Evolutionary conservation across 371 early-diverging fungal species (phyloP).

Genomic region (Syncephalastrum sp.): DNA sequence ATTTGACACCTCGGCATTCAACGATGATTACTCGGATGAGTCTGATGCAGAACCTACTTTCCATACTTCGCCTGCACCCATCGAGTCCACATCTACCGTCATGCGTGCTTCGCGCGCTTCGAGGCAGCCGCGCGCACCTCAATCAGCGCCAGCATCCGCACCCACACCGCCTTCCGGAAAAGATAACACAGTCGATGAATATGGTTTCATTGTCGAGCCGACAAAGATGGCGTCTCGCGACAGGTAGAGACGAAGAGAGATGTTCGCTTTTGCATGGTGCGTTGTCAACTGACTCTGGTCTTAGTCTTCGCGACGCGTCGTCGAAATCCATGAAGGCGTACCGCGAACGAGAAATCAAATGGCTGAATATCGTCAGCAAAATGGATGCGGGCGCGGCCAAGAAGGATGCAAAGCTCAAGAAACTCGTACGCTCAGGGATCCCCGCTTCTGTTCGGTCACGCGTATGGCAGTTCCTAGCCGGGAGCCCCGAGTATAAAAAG

Average conservation of each 20-base stretch:
- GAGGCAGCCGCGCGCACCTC: neutral
- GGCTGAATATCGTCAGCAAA: conserved; percentile 43
- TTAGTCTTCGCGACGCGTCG: conserved; percentile 14
- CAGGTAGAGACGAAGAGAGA: conserved; percentile 17
- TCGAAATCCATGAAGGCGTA: conserved; percentile 45
- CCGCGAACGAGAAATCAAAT: conserved; percentile 52
- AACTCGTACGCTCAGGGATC: conserved; percentile 72
- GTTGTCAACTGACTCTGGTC: neutral
- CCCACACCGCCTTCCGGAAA: no score
- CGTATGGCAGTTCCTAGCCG: conserved; percentile 73
- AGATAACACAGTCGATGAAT: conserved; percentile 41
- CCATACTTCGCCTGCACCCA: conserved; percentile 7
- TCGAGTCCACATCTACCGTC: conserved; percentile 9
- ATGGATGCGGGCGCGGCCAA: conserved; percentile 47
- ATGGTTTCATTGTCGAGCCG: conserved; percentile 55
- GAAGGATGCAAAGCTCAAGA: conserved; percentile 57
- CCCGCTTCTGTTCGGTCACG: conserved; percentile 73
- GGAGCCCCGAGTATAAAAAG: conserved; percentile 44
- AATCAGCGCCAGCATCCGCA: neutral
- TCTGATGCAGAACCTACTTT: conserved; percentile 13
- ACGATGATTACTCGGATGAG: conserved; percentile 46
- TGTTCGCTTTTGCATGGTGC: conserved; percentile 1
- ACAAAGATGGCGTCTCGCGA: neutral
- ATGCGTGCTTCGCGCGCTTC: conserved; percentile 9
- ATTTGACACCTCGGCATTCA: conserved; percentile 43